Evolutionary conservation across 495 filamentous ascomycete genomes (phyloP), one percentile per base, ranked within the genome.

Genomic region (Aspergillus carlsbadensis): DNA sequence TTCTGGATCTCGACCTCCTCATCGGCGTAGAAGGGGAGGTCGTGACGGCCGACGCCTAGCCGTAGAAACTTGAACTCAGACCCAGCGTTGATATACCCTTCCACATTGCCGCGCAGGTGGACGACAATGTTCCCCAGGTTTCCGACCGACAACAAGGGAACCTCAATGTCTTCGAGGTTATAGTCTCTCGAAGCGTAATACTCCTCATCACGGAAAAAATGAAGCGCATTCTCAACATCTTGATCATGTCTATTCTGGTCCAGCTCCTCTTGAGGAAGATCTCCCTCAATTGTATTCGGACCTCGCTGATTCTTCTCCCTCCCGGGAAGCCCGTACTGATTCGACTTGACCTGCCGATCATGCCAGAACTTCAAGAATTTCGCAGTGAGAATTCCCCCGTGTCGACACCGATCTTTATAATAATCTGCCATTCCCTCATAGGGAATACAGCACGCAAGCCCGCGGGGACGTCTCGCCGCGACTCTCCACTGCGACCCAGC

Each of bases 71-170:
- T 86, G 52, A 78, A 62, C 47, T 78, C 66, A 5, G 84, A 86
- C 0, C 82, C 78, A 1, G 84, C 82, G 42, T 75, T 61, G 7
- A 64, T 72, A 46, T 72, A 88, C 0, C 84, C 85, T 55, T 82
- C 67, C 13, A 88, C 76, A 57, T 88, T 88, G 1, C 85, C 85
- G 10, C 85, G 70, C 21, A 88, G 71, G 63, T 87, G 85, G 0
- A 86, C 70, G 3, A 78, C 55, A 37, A 83, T 84, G 5, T 82
- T 81, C 3, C 84, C 84, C 82, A 78, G 84, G 58, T 88, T 88
- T 0, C 77, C 85, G 6, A 88, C 84, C 8, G 68, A 75, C 0
- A 88, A 74, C 6, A 88, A 24, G 0, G 85, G 85, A 0, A 85
- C 78, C 29, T 82, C 62, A 44, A 87, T 83, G 51, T 87, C 80